Evolutionary conservation across 2,329 filamentous ascomycete species (phyloP).

Genomic region (Neofusicoccum laricinum): DNA sequence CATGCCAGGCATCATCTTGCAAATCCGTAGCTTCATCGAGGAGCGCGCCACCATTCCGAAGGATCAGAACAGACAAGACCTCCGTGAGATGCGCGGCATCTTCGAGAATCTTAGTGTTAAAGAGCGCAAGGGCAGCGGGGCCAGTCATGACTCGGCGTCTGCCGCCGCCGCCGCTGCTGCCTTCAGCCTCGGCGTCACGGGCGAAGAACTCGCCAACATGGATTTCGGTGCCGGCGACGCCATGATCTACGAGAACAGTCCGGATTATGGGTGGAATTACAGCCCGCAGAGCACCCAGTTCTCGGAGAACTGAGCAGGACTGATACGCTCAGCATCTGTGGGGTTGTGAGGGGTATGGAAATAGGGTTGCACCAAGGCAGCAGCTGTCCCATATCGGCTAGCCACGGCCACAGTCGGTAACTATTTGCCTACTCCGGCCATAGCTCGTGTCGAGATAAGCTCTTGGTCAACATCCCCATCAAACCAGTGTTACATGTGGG

Average conservation of each 20-base stretch:
- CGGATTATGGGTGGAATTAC: slow-evolving; percentile 15
- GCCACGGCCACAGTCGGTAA: neutral
- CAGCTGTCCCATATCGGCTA: neutral
- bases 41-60: slow-evolving; percentile 61
- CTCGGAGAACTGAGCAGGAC: neutral
- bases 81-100: slow-evolving; percentile 72
- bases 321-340: neutral
- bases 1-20: slow-evolving; percentile 69
- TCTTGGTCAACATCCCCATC: neutral
- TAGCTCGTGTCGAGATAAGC: slow-evolving; percentile 8
- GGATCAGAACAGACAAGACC: slow-evolving; percentile 57
- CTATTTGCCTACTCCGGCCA: neutral
- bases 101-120: slow-evolving; percentile 45
- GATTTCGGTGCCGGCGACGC: slow-evolving; percentile 7
- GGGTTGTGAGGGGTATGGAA: neutral
- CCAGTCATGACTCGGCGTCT: neutral
- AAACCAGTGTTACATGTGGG: slow-evolving; percentile 3
- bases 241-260: slow-evolving; percentile 17
- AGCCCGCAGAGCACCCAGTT: slow-evolving; percentile 1
- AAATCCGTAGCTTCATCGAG: slow-evolving; percentile 76
- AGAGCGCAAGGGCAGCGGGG: neutral
- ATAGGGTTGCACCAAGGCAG: neutral
- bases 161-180: neutral
- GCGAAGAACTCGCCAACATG: slow-evolving; percentile 15
- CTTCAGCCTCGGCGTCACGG: slow-evolving; percentile 6